Base-by-base conservation (phyloP, 805 yeast genomes). In the Cyberlindnera maritima region DNA sequence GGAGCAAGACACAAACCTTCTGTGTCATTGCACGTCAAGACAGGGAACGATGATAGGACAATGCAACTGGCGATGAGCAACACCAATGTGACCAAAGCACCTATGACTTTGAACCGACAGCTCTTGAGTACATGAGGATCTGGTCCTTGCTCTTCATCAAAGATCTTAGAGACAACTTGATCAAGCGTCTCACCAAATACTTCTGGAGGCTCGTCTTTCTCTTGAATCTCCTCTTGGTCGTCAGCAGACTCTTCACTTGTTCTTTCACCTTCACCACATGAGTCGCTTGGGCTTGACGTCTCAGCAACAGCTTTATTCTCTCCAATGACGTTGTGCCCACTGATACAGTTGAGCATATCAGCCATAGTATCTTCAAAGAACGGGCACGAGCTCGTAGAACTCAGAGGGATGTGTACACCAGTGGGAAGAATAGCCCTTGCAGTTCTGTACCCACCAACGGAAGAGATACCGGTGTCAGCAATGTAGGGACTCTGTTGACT, bases 1-100 rank as follows among this genome's bases (percentile, higher is more conserved):
- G 74, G 79, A 0, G 83, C 79, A 26, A 67, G 44, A 52, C 79
- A 75, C 11, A 60, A 43, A 6, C 58, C 55, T 2, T 28, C 38
- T 0, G 63, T 47, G n/a, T 33, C n/a, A 20, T 46, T 48, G 49
- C 79, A 75, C 1, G 77, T 48, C 33, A 57, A 52, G 4, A 60
- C 48, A 0, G 63, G 58, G 54, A 35, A 59, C 2, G 44, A 18
- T 2, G 49, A 33, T 10, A 52, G 28, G 2, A 43, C 17, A 23
- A 43, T 35, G n/a, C 39, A 50, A 5, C 36, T 21, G n/a, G 40
- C 35, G 31, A 38, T 12, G 15, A 44, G 17, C 5, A 44, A 1
- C 3, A 44, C 10, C 32, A 50, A 29, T 15, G 31, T 17, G 2
- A 33, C 9, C 15, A 46, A 23, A 6, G 15, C 43, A 32, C 42